Conservation (phyloP, 495 filamentous ascomycete genomes). For the Margaritispora aquatica region DNA sequence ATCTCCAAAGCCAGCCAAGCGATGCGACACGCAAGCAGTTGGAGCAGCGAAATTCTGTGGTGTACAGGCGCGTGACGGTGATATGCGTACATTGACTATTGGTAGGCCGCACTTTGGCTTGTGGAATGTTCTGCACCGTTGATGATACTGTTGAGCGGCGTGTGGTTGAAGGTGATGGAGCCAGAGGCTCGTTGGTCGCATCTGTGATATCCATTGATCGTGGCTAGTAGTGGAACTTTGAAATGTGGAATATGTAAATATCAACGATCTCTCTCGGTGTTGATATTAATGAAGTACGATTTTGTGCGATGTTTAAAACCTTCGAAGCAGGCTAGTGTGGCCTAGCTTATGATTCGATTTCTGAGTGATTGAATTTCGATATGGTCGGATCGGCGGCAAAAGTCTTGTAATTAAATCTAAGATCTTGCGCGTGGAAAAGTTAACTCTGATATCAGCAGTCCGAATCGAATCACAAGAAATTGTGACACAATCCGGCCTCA, state of each 20-base stretch:
- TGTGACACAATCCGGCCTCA: too few relatives aligned
- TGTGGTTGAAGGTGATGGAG: background rate
- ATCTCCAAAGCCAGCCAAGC: slow-evolving; percentile 62
- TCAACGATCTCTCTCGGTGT: background rate
- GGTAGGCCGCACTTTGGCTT: background rate
- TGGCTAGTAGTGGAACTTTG: too few relatives aligned
- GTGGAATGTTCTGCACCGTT: background rate
- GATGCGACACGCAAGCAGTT: slow-evolving; percentile 39
- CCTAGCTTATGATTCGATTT: too few relatives aligned
- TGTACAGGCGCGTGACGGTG: slow-evolving; percentile 51
- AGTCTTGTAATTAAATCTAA: too few relatives aligned
- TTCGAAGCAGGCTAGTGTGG: too few relatives aligned
- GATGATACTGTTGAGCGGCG: slow-evolving; percentile 1
- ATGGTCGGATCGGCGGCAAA: too few relatives aligned
- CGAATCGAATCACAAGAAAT: too few relatives aligned
- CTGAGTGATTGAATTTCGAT: too few relatives aligned
- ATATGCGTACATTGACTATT: slow-evolving; percentile 47
- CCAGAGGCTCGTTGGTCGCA: background rate
- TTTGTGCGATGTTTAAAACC: too few relatives aligned
- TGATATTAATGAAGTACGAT: too few relatives aligned
- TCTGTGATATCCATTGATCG: background rate
- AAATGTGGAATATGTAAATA: background rate
- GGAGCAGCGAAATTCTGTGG: slow-evolving; percentile 37
- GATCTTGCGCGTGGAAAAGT: too few relatives aligned
- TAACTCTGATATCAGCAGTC: too few relatives aligned